Evolutionary conservation across 352 stramenopile species (phyloP), one percentile per base, ranked within the genome.

Genomic region (Globisporangium nagaii): DNA sequence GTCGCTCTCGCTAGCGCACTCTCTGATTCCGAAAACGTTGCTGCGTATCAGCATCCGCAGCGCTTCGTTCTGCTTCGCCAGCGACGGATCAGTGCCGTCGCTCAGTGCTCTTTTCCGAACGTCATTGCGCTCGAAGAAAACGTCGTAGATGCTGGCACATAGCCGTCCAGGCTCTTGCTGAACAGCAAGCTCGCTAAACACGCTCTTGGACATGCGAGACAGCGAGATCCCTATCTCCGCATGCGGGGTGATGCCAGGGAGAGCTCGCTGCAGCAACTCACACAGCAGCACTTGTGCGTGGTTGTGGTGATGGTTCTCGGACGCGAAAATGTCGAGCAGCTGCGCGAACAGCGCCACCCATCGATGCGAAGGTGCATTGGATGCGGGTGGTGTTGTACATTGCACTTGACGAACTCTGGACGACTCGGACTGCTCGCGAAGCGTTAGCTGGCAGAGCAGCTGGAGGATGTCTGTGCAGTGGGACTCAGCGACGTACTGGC

Each of bases 381-480:
- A 2, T 15, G 13, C 12, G 28, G 22, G 9, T 24, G 25, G 8
- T 13, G 3, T 11, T 32, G 41, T 25, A 19, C 7, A 2, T 13
- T 42, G 36, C 22, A 19, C 19, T 27, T 22, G 9, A 2, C 19
- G 13, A 19, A 6, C 15, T 22, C 8, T 3, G 22, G 20, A 15
- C 13, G 17, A 30, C 1, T 28, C 3, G 11, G 19, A 15, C 8
- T 27, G 17, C 17, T 49, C 7, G 13, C 17, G 42, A 7, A 19
- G 12, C 9, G 17, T 19, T 9, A 78, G 46, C 35, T 58, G 65
- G 15, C 62, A 75, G n/a, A 84, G 48, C 15, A 84, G 35, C 5
- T 62, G 45, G 25, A 84, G 51, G 17, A 80, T 37, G 12, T 75
- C 58, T 4, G 27, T 37, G 44, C 62, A 74, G 20, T 80, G 42